Evolutionary conservation across 1,284 basidiomycete species (phyloP), one percentile per base, ranked within the genome.

Genomic region (Athelia psychrophila): DNA sequence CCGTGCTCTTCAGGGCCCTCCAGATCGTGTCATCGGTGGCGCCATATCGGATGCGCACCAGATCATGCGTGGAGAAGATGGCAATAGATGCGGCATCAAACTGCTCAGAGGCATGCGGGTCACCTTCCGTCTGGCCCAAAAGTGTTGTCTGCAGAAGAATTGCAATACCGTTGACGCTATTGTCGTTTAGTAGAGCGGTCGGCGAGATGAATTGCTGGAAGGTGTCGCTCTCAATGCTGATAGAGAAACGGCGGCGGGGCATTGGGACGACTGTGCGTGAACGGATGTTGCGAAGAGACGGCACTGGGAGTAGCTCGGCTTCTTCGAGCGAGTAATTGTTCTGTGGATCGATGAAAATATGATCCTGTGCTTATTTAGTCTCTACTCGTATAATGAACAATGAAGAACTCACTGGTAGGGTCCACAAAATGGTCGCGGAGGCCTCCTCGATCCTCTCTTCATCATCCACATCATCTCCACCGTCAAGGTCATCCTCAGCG

Each of bases 141-240:
- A 8, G n/a, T 8, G 6, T 5, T 16, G 38, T 42, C 38, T 47
- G 22, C 16, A 38, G 38, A 15, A 48, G 36, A 13, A 42, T 15
- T 15, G 47, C 35, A 24, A 44, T 22, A 45, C 23, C 35, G 24
- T 52, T 52, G 44, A 56, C 44, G 25, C 53, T 52, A 15, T 42
- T 40, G 20, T 54, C 55, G 32, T 51, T 51, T 15, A 56, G 55
- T 35, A 13, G 6, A 0, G 46, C 52, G 2, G 5, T 8, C 27
- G 16, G 32, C 38, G 24, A 54, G 13, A 24, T n/a, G 9, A 24
- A 27, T 18, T 18, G 22, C 44, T 10, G n/a, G 22, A 23, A n/a
- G 8, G 24, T 46, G 8, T n/a, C 23, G 8, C 8, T 46, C 19
- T n/a, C 22, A 9, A 24, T 8, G 8, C 6, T 6, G 10, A 24